These are phyloP conservation scores for Noccaea caerulescens DNA, from an alignment of 345 rosid species.

Conservation along the genomic window DNA sequence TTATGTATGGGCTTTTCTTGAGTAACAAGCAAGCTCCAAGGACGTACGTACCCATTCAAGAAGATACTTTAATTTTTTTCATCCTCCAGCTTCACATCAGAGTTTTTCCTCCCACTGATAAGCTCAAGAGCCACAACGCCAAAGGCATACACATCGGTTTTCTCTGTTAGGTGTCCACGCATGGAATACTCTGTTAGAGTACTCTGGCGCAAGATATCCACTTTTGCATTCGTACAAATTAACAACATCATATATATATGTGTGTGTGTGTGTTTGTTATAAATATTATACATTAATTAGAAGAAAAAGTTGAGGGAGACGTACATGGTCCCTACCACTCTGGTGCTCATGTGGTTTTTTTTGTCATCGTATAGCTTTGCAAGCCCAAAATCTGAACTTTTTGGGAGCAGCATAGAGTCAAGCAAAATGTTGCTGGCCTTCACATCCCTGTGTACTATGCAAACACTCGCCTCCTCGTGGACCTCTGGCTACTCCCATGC, in stretches of 20 bases:
- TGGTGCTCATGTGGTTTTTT: slow-evolving; percentile 47
- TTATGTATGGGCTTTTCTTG: too few species aligned
- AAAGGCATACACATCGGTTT: slow-evolving; percentile 60
- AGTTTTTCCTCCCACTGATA: slow-evolving; percentile 52
- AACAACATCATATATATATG: slow-evolving; percentile 27
- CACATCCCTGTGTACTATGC: too few species aligned
- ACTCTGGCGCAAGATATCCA: slow-evolving; percentile 72
- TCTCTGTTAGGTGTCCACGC: slow-evolving; percentile 67
- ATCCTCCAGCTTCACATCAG: slow-evolving; percentile 36
- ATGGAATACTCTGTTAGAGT: slow-evolving; percentile 72
- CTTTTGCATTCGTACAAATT: slow-evolving; percentile 26
- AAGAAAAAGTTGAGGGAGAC: slow-evolving; percentile 19
- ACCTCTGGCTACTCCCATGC: too few species aligned
- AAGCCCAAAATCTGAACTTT: slow-evolving; percentile 49
- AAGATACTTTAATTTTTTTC: slow-evolving; percentile 57
- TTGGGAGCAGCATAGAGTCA: slow-evolving; percentile 21
- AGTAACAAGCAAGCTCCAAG: not conserved
- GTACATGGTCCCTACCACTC: slow-evolving; percentile 54
- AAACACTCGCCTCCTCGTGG: too few species aligned
- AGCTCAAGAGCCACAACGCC: slow-evolving; percentile 53
- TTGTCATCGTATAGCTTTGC: slow-evolving; percentile 50
- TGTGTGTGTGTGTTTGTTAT: too few species aligned
- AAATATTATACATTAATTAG: not conserved
- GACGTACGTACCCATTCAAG: slow-evolving; percentile 59
- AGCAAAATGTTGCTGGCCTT: too few species aligned